phyloP scores from a whole-genome alignment of 179 eudicot genomes.

The Dionaea muscipula region DNA sequence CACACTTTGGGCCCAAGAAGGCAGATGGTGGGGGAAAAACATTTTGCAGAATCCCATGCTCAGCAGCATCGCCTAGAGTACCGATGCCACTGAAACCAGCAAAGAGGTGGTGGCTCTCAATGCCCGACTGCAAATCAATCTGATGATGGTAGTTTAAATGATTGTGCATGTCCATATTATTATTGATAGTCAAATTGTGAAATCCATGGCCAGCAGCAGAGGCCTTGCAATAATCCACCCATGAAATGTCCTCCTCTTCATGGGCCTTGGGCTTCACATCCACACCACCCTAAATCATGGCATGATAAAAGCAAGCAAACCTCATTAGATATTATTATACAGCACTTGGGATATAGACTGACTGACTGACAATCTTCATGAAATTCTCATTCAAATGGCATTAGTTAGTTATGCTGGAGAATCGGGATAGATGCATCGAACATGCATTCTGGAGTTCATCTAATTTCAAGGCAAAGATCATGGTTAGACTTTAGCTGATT shows the following conservation, averaged over 20 bases:
- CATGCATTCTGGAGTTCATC: too few relatives aligned
- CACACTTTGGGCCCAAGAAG: constrained; percentile 91
- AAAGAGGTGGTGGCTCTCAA: constrained; percentile 35
- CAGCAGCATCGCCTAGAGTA: constrained; percentile 31
- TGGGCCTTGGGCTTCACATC: constrained; percentile 34
- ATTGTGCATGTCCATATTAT: constrained; percentile 33
- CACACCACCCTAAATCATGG: constrained; percentile 39
- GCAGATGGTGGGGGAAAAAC: constrained; percentile 82
- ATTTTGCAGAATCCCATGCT: constrained; percentile 39
- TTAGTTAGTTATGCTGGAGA: too few relatives aligned
- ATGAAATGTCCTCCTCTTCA: constrained; percentile 35
- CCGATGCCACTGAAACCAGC: constrained; percentile 36
- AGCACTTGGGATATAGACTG: too few relatives aligned
- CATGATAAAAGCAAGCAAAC: constrained; percentile 1
- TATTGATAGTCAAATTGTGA: constrained; percentile 30
- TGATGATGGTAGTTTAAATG: constrained; percentile 49
- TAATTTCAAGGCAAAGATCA: too few relatives aligned
- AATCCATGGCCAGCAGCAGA: constrained; percentile 35
- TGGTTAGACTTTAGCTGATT: too few relatives aligned
- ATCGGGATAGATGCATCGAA: too few relatives aligned
- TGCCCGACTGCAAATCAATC: constrained; percentile 43
- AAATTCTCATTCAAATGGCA: too few relatives aligned
- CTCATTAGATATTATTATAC: too few relatives aligned
- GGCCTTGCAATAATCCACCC: constrained; percentile 44
- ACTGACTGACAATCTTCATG: too few relatives aligned